Evolutionary conservation across 768 basidiomycete genomes (phyloP).

Genomic region (Lactarius indigo): DNA sequence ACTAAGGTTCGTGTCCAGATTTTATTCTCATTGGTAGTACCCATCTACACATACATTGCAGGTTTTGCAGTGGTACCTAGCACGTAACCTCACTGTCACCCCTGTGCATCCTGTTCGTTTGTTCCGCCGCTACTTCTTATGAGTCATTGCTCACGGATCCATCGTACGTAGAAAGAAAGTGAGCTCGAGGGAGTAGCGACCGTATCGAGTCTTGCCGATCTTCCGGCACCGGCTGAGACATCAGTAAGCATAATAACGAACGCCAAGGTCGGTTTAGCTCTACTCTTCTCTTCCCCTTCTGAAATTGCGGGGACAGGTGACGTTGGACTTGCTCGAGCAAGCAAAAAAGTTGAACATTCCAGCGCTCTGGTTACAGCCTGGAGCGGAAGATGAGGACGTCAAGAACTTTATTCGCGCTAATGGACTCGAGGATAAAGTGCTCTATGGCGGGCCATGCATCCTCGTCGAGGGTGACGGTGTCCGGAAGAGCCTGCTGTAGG

Average conservation of each 20-base stretch:
- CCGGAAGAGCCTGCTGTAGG: conserved; percentile 21
- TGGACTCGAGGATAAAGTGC: conserved; percentile 59
- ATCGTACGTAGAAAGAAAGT: conserved; percentile 51
- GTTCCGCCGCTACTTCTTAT: neutral
- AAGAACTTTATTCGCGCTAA: conserved; percentile 62
- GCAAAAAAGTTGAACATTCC: conserved; percentile 70
- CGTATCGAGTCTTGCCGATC: conserved; percentile 50
- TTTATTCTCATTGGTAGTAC: neutral
- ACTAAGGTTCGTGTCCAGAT: conserved; percentile 49
- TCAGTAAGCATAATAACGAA: conserved; percentile 79
- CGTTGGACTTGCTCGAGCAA: conserved; percentile 60
- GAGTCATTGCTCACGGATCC: neutral
- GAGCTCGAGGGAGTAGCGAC: conserved; percentile 66
- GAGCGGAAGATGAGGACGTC: conserved; percentile 70
- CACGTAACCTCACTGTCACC: conserved; percentile 53
- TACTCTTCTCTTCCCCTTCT: neutral
- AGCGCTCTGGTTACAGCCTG: conserved; percentile 87
- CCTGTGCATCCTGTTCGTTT: conserved; percentile 70
- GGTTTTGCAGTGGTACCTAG: conserved; percentile 78
- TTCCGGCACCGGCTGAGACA: conserved; percentile 59
- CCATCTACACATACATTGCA: conserved; percentile 30
- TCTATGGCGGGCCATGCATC: conserved; percentile 81
- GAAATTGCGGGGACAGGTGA: conserved; percentile 47
- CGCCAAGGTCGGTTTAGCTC: conserved; percentile 46
- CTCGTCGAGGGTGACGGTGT: conserved; percentile 71